Evolutionary conservation across 345 rosid species (phyloP).

Genomic region (Syzygium aromaticum): DNA sequence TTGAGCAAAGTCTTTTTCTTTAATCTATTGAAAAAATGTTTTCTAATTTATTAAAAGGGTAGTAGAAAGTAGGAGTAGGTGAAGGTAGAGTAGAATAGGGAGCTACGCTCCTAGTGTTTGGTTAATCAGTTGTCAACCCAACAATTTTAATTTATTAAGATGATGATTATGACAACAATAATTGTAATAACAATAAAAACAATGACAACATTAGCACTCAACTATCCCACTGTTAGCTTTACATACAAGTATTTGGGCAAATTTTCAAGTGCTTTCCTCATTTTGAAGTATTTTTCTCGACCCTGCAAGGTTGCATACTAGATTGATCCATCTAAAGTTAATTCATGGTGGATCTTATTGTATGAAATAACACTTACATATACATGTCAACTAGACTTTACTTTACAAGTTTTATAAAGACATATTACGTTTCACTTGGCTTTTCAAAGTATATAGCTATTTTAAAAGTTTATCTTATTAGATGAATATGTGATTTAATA

Average conservation of each 20-base stretch:
- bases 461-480: too few relatives aligned
- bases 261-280: not conserved
- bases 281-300: not conserved
- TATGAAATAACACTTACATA: not conserved
- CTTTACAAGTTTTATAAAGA: too few relatives aligned
- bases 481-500: too few relatives aligned
- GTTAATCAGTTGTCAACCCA: not conserved
- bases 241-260: not conserved
- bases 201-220: not conserved
- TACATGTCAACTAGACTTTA: not conserved
- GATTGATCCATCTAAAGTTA: not conserved
- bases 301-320: not conserved
- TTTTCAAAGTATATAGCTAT: too few relatives aligned
- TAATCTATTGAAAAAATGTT: not conserved
- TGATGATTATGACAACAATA: not conserved
- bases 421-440: too few relatives aligned
- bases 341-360: not conserved
- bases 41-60: not conserved
- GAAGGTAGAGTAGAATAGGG: not conserved
- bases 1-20: not conserved
- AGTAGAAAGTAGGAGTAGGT: not conserved
- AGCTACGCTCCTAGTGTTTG: not conserved
- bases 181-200: not conserved
- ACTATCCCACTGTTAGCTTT: not conserved
- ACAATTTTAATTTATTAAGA: not conserved